A percentile compares a stretch with the other conserved stretches of the same genome.
phyloP scores from a whole-genome alignment of 768 basidiomycete genomes.

The Phylloporus arenicola region DNA sequence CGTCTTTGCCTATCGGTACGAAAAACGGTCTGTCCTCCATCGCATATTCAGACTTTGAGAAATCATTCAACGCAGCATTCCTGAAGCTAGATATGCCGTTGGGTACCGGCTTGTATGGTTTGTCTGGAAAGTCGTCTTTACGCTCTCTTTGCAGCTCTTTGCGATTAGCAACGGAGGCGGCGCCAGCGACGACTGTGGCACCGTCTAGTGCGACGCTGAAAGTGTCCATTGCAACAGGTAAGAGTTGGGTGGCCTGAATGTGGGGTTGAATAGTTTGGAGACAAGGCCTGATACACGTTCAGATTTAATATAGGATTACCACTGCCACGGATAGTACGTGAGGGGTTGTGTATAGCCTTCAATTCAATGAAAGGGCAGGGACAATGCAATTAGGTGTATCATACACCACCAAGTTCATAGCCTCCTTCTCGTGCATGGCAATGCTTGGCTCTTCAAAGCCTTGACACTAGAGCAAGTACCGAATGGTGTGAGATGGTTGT shows the following conservation, averaged over 20 bases:
- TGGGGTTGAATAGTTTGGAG: background rate
- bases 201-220: conserved; percentile 38
- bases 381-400: no score
- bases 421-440: no score
- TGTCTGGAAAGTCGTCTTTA: conserved; percentile 18
- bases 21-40: conserved; percentile 65
- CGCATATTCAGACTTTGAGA: conserved; percentile 46
- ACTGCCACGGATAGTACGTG: background rate
- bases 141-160: conserved; percentile 20
- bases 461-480: no score
- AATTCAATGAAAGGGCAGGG: background rate
- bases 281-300: background rate
- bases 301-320: background rate
- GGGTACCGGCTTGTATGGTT: conserved; percentile 11
- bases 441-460: no score
- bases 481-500: background rate
- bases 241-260: background rate
- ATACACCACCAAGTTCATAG: no score
- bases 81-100: conserved; percentile 10
- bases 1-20: conserved; percentile 60
- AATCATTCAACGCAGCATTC: conserved; percentile 31
- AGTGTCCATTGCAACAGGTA: conserved; percentile 18
- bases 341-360: background rate
- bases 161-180: conserved; percentile 20
- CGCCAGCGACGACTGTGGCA: conserved; percentile 42